A percentile compares a stretch with the other conserved stretches of the same genome.
Evolutionary conservation across 306 rosid species (phyloP).

Genomic region (Morella rubra): DNA sequence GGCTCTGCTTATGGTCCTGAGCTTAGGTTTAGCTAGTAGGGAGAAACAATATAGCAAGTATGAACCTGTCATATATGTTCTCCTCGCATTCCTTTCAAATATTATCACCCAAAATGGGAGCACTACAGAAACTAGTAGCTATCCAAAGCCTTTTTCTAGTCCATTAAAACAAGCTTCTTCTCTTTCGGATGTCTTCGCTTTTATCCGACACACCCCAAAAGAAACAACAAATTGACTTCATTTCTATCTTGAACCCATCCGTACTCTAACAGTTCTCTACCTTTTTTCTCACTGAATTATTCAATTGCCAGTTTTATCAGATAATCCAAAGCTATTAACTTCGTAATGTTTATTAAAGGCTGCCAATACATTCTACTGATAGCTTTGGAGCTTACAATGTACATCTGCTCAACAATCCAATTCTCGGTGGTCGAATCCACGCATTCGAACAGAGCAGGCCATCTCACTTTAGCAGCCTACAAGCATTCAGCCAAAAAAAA

Average conservation of each 20-base stretch:
- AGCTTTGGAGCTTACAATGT: conserved; percentile 46
- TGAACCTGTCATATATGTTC: background rate
- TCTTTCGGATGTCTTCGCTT: background rate
- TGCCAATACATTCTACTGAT: conserved; percentile 4
- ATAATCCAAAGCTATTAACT: background rate
- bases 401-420: conserved; percentile 83
- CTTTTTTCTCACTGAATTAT: conserved; percentile 12
- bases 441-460: conserved; percentile 67
- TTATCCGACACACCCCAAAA: background rate
- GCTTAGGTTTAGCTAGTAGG: background rate
- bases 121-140: background rate
- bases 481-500: conserved; percentile 17
- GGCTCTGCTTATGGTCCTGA: background rate
- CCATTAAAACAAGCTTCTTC: background rate
- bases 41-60: background rate
- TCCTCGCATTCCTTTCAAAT: background rate
- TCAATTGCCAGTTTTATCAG: conserved; percentile 6
- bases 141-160: background rate
- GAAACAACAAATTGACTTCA: background rate
- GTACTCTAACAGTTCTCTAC: background rate
- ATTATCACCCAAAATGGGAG: background rate
- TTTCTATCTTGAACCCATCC: conserved; percentile 5
- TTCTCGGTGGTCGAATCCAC: conserved; percentile 61
- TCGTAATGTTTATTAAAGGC: background rate
- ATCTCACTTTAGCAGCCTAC: conserved; percentile 85